A percentile compares a stretch with the other conserved stretches of the same genome.
These are phyloP conservation scores for Citrullus mucosospermus DNA, from an alignment of 306 rosid genomes.

Conservation along the genomic window DNA sequence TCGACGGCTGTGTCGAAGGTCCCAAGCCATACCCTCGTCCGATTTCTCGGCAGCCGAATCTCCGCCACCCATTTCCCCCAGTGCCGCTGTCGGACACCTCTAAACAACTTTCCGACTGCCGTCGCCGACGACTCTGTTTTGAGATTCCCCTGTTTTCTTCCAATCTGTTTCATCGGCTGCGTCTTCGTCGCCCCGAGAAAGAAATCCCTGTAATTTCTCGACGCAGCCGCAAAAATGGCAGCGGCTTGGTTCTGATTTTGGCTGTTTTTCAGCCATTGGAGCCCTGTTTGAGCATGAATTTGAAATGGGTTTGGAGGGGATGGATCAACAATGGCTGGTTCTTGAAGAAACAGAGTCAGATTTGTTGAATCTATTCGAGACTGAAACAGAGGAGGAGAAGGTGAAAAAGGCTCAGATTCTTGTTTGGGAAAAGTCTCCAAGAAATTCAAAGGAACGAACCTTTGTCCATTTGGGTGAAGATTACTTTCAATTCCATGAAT, in stretches of 20 bases:
- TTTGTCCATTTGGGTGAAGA: slow-evolving; percentile 9
- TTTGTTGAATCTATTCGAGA: slow-evolving; percentile 32
- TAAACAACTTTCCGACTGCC: slow-evolving; percentile 32
- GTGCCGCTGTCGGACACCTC: slow-evolving; percentile 93
- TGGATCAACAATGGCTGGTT: slow-evolving; percentile 21
- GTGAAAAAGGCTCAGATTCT: slow-evolving; percentile 17
- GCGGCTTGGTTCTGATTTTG: slow-evolving; percentile 12
- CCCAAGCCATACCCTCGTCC: slow-evolving; percentile 89
- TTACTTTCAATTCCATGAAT: slow-evolving; percentile 12
- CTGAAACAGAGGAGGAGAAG: slow-evolving; percentile 21
- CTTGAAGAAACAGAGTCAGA: slow-evolving; percentile 50
- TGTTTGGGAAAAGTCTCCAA: slow-evolving; percentile 54
- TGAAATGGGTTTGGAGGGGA: slow-evolving; percentile 8
- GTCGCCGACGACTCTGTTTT: slow-evolving; percentile 9
- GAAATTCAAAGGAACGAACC: slow-evolving; percentile 44
- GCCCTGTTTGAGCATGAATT: slow-evolving; percentile 15
- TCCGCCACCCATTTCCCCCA: slow-evolving; percentile 99
- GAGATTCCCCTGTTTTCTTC: slow-evolving; percentile 16
- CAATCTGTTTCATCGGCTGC: slow-evolving; percentile 51
- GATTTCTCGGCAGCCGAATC: slow-evolving; percentile 75
- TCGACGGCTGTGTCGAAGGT: slow-evolving; percentile 84
- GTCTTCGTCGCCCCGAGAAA: slow-evolving; percentile 55
- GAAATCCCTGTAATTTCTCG: slow-evolving; percentile 35
- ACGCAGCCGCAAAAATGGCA: slow-evolving; percentile 5
- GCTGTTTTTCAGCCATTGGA: slow-evolving; percentile 27